Conservation (phyloP, 1,139 yeast genomes). For the Kluyveromyces sp. region DNA sequence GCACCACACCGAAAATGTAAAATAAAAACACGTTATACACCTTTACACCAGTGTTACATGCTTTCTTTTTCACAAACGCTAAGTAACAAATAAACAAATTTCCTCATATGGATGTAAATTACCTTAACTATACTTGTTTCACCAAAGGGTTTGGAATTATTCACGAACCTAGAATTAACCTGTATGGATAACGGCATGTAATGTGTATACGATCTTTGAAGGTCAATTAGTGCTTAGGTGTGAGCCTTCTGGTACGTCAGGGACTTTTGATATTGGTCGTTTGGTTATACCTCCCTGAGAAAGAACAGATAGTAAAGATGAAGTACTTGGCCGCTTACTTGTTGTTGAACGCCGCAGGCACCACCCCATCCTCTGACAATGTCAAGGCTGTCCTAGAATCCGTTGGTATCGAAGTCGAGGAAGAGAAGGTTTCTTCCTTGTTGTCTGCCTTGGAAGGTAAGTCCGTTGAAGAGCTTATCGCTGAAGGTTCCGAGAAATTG, state of each 20-base stretch:
- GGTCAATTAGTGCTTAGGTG: not conserved
- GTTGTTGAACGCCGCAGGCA: slow-evolving; percentile 78
- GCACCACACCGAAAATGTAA: not conserved
- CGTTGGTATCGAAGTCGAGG: slow-evolving; percentile 75
- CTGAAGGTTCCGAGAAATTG: slow-evolving; percentile 75
- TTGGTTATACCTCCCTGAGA: not conserved
- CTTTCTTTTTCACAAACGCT: no score
- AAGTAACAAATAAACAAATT: no score
- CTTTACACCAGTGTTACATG: not conserved
- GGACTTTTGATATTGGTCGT: not conserved
- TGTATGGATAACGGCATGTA: not conserved
- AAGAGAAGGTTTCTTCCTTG: slow-evolving; percentile 60
- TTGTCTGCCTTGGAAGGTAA: slow-evolving; percentile 72
- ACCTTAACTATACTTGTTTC: no score
- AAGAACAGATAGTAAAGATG: slow-evolving; percentile 33
- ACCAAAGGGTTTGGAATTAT: not conserved
- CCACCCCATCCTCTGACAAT: slow-evolving; percentile 69
- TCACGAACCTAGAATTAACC: not conserved
- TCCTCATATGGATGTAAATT: no score
- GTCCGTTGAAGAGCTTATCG: slow-evolving; percentile 64
- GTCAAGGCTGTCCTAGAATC: slow-evolving; percentile 65
- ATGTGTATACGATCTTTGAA: not conserved
- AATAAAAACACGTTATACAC: not conserved
- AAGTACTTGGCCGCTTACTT: slow-evolving; percentile 89
- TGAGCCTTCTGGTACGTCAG: not conserved